A percentile compares a stretch with the other conserved stretches of the same genome.
These are phyloP conservation scores for Lolium multiflorum DNA, from an alignment of 176 grass and related monocot genomes.

Conservation along the genomic window DNA sequence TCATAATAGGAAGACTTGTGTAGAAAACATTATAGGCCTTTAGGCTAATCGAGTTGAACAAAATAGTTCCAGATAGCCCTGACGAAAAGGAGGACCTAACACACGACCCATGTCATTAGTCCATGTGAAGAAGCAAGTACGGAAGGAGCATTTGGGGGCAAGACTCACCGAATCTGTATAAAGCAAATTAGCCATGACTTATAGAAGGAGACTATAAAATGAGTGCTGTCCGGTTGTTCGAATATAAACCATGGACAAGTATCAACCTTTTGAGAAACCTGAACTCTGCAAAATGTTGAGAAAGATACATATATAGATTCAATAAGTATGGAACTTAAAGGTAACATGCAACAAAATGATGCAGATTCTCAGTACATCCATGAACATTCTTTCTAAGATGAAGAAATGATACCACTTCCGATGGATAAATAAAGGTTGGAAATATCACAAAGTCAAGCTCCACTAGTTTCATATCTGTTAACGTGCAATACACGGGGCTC, in stretches of 20 bases:
- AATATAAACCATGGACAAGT: conserved; percentile 95
- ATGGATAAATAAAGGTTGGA: conserved; percentile 15
- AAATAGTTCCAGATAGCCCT: conserved; percentile 83
- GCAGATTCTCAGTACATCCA: neutral
- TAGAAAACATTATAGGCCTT: conserved; percentile 99
- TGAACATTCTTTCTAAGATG: neutral
- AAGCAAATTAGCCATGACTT: conserved; percentile 91
- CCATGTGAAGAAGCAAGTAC: neutral
- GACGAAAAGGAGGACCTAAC: conserved; percentile 78
- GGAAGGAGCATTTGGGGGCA: conserved; percentile 29
- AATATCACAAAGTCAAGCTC: neutral
- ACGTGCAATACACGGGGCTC: neutral
- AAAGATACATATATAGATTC: conserved; percentile 32
- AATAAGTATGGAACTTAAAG: conserved; percentile 14
- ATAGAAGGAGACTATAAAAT: conserved; percentile 93
- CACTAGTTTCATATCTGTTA: neutral
- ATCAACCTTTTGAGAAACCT: conserved; percentile 90
- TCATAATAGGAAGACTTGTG: conserved; percentile 75
- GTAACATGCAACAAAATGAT: conserved; percentile 8
- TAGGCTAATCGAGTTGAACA: conserved; percentile 85
- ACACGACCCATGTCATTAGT: conserved; percentile 35
- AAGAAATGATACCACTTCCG: neutral
- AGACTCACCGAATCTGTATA: conserved; percentile 88
- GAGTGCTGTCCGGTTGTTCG: conserved; percentile 88
- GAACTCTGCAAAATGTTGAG: conserved; percentile 70